phyloP scores from a whole-genome alignment of 208 protist species.

The Lotmaria passim region DNA sequence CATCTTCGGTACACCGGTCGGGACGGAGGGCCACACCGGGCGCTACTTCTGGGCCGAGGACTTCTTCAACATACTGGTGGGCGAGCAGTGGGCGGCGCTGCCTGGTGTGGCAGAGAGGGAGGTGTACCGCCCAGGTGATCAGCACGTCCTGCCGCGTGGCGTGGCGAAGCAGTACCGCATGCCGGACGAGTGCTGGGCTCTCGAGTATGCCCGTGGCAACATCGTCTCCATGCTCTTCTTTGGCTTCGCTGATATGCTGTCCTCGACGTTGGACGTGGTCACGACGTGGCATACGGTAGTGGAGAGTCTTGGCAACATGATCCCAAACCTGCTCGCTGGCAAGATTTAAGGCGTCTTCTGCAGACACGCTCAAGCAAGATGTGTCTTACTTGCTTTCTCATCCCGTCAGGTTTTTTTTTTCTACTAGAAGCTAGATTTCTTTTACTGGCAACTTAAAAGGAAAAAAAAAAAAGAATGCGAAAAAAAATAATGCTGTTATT shows the following conservation, averaged over 20 bases:
- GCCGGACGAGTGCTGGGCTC: conserved; percentile 89
- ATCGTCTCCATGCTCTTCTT: conserved; percentile 94
- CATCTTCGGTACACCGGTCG: conserved; percentile 89
- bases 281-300: conserved; percentile 72
- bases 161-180: conserved; percentile 91
- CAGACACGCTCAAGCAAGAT: too few species aligned
- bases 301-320: conserved; percentile 73
- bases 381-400: too few species aligned
- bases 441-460: too few species aligned
- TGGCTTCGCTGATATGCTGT: conserved; percentile 85
- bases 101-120: conserved; percentile 41
- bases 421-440: too few species aligned
- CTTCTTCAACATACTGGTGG: conserved; percentile 92
- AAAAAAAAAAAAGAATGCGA: background rate
- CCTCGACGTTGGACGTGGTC: conserved; percentile 80
- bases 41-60: conserved; percentile 85
- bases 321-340: conserved; percentile 62
- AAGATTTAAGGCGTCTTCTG: conserved; percentile 85
- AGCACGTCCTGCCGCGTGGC: conserved; percentile 72
- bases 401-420: too few species aligned
- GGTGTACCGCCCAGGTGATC: conserved; percentile 75
- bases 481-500: background rate
- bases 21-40: conserved; percentile 92
- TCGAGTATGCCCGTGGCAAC: conserved; percentile 92
- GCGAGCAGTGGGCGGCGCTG: conserved; percentile 88